phyloP scores from a whole-genome alignment of 2,329 filamentous ascomycete species.

The Phyllosticta citribraziliensis region DNA sequence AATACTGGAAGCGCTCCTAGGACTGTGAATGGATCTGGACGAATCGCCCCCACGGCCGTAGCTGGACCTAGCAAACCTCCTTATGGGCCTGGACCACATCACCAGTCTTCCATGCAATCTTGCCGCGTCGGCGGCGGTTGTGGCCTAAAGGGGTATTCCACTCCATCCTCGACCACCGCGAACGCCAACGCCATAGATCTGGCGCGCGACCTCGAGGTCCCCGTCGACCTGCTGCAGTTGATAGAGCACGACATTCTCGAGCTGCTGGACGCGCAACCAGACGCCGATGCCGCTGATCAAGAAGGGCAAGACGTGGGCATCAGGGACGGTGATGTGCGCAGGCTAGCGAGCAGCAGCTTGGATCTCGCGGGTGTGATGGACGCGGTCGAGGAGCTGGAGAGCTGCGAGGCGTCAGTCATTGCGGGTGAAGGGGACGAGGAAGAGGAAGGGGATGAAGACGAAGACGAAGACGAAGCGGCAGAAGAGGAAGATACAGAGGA shows the following conservation, averaged over 20 bases:
- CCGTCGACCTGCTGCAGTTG: neutral
- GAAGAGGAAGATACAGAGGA: conserved; percentile 1
- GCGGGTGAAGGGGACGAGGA: neutral
- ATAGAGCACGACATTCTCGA: neutral
- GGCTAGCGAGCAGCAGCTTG: neutral
- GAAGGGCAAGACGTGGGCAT: neutral
- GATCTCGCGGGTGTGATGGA: neutral
- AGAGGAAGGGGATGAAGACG: neutral
- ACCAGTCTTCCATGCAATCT: too few relatives aligned
- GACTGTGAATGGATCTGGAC: neutral
- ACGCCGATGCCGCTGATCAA: neutral
- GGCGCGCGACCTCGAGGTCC: neutral
- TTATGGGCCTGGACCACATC: too few relatives aligned
- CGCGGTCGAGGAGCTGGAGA: neutral
- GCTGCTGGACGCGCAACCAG: neutral
- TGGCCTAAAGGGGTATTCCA: neutral
- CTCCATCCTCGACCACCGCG: neutral
- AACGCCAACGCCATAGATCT: neutral
- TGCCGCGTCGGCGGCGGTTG: too few relatives aligned
- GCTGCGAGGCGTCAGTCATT: neutral
- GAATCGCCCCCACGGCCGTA: neutral
- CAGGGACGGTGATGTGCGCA: neutral
- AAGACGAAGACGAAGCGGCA: neutral
- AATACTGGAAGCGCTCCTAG: neutral
- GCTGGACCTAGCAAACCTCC: neutral